Conservation (phyloP, 345 rosid genomes). For the Abelmoschus esculentus region DNA sequence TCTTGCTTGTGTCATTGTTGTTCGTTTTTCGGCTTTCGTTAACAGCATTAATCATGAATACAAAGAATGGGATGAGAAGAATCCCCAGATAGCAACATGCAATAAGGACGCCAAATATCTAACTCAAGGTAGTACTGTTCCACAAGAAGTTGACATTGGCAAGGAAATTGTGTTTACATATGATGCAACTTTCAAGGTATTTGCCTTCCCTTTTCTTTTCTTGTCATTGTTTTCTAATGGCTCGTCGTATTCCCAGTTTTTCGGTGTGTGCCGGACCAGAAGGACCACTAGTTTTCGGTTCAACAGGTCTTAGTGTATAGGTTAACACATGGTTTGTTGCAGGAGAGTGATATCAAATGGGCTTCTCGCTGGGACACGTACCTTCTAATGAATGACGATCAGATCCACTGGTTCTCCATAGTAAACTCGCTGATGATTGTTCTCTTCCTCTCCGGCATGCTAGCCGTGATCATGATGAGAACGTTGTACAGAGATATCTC, state of each 20-base stretch:
- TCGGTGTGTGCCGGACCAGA: not conserved
- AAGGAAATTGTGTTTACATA: slow-evolving; percentile 83
- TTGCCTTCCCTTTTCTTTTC: not conserved
- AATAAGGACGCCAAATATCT: slow-evolving; percentile 82
- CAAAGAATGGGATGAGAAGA: slow-evolving; percentile 81
- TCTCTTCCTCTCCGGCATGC: slow-evolving; percentile 95
- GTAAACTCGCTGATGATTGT: slow-evolving; percentile 96
- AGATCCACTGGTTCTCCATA: slow-evolving; percentile 97
- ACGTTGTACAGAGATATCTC: slow-evolving; percentile 89
- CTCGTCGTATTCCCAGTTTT: not conserved
- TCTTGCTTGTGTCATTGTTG: not conserved
- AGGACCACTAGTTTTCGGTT: not conserved
- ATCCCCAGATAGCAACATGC: slow-evolving; percentile 84
- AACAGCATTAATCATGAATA: slow-evolving; percentile 86
- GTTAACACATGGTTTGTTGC: not conserved
- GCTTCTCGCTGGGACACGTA: slow-evolving; percentile 99
- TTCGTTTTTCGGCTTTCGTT: slow-evolving; percentile 11
- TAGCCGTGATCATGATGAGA: slow-evolving; percentile 99
- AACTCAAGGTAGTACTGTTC: slow-evolving; percentile 77
- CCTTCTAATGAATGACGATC: slow-evolving; percentile 96
- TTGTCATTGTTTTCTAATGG: not conserved
- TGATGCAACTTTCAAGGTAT: slow-evolving; percentile 84
- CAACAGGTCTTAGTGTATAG: not conserved
- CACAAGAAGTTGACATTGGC: slow-evolving; percentile 71
- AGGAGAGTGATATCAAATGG: slow-evolving; percentile 98